Conservation (phyloP, 305 asterid species). For the Lippia alba region DNA sequence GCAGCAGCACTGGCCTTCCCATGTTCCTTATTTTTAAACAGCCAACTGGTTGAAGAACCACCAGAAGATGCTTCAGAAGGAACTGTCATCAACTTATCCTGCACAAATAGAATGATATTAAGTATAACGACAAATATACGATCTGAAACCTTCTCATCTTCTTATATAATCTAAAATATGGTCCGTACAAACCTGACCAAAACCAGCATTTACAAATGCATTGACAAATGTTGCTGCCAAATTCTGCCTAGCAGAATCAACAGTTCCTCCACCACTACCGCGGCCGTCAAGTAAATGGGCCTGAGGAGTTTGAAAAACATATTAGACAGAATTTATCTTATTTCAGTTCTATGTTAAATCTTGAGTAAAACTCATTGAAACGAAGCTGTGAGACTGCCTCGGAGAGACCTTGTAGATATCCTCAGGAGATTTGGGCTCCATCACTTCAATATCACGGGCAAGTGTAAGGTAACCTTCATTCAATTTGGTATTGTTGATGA, state of each 20-base stretch:
- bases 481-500: constrained; percentile 76
- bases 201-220: constrained; percentile 99
- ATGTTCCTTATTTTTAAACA: constrained; percentile 92
- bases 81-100: constrained; percentile 97
- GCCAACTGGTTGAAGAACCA: constrained; percentile 91
- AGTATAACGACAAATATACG: constrained; percentile 10
- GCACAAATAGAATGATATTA: constrained; percentile 32
- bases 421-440: constrained; percentile 98
- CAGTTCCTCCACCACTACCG: constrained; percentile 88
- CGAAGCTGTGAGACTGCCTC: constrained; percentile 24
- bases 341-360: constrained; percentile 19
- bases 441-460: constrained; percentile 98
- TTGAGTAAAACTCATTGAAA: constrained; percentile 9
- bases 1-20: constrained; percentile 99
- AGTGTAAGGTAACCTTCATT: constrained; percentile 96
- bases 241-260: constrained; percentile 98
- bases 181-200: constrained; percentile 77
- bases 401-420: constrained; percentile 88
- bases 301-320: constrained; percentile 45
- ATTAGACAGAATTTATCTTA: constrained; percentile 17
- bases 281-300: constrained; percentile 98
- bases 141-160: background rate
- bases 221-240: constrained; percentile 98
- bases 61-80: constrained; percentile 83
- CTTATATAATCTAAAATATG: constrained; percentile 3